phyloP scores from a whole-genome alignment of 768 basidiomycete genomes.

The Rossbeevera mucosa region DNA sequence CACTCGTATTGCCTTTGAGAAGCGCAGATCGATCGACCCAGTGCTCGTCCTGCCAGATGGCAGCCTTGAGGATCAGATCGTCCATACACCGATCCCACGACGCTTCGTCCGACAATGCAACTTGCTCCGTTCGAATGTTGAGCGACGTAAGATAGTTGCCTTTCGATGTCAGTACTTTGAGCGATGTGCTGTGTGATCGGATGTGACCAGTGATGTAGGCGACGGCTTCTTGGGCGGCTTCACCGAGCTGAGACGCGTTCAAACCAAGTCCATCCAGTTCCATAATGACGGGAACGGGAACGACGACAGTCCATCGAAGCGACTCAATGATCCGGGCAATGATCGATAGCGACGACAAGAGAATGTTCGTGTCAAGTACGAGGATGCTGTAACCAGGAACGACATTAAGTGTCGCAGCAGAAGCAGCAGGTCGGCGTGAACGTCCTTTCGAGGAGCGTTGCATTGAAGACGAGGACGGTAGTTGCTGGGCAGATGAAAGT shows the following conservation, averaged over 20 bases:
- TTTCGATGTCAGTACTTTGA: conserved; percentile 93
- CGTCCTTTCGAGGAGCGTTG: conserved; percentile 27
- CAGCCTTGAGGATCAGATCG: conserved; percentile 89
- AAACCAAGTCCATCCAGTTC: conserved; percentile 88
- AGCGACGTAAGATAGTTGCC: conserved; percentile 90
- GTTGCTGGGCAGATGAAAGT: conserved; percentile 44
- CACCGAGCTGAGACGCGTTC: conserved; percentile 63
- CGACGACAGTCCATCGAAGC: conserved; percentile 77
- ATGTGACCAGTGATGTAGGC: conserved; percentile 71
- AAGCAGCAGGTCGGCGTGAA: conserved; percentile 27
- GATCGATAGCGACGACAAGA: conserved; percentile 75
- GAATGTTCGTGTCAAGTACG: conserved; percentile 92
- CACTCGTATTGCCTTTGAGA: conserved; percentile 40
- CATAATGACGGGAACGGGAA: conserved; percentile 94
- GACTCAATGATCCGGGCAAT: conserved; percentile 76
- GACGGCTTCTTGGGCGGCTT: conserved; percentile 69
- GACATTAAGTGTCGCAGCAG: conserved; percentile 47
- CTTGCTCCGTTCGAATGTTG: conserved; percentile 75
- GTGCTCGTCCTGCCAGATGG: conserved; percentile 90
- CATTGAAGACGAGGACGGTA: conserved; percentile 21
- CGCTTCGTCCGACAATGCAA: conserved; percentile 57
- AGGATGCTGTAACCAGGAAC: conserved; percentile 86
- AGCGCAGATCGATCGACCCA: conserved; percentile 82
- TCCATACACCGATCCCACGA: conserved; percentile 80
- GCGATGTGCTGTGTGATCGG: conserved; percentile 64